Base-by-base conservation (phyloP, 257 asterid genomes). In the Verbascum thapsus region DNA sequence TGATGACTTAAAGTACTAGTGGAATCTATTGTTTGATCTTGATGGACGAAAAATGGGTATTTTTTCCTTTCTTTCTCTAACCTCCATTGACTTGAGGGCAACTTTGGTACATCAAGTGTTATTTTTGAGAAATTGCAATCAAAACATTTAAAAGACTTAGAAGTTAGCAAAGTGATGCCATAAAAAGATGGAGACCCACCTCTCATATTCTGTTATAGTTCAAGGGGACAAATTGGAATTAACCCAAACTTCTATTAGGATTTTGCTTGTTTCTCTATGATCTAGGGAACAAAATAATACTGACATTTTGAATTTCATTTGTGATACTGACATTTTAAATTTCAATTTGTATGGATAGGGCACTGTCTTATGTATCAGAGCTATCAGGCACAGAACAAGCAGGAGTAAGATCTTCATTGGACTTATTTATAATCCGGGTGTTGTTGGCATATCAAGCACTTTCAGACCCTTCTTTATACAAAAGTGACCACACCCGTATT, bases 381-480 rank as follows among this genome's bases (percentile, higher is more conserved):
- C 73, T 87, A 64, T 75, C 83, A 50, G 81, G 87, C 75, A 86
- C 76, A 81, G 99, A 78, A 40, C 87, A 82, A 74, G 55, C 75
- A 18, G 84, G 80, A 53, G 67, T 72, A 66, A 87, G 81, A 76
- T 81, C 85, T 67, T 83, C 87, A 52, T 42, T 66, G 73, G 88
- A 87, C 73, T 70, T 94, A 44, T 83, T 85, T 69, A 77, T 84
- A 71, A 69, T 70, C 69, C 83, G 88, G 81, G 80, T 81, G 74
- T 68, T 94, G 77, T 61, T 76, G 62, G 88, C 96, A 51, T 94
- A 90, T 87, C 85, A 90, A 78, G 88, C 92, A 3, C 84, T 94
- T 63, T 81, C 87, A 35, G 99, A 94, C 72, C 97, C 97, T 51
- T 69, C 85, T 66, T 71, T 88, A 66, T 94, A 94, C 80, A 81